phyloP scores from a whole-genome alignment of 2,329 filamentous ascomycete genomes.

The Fusarium sarcochroum region DNA sequence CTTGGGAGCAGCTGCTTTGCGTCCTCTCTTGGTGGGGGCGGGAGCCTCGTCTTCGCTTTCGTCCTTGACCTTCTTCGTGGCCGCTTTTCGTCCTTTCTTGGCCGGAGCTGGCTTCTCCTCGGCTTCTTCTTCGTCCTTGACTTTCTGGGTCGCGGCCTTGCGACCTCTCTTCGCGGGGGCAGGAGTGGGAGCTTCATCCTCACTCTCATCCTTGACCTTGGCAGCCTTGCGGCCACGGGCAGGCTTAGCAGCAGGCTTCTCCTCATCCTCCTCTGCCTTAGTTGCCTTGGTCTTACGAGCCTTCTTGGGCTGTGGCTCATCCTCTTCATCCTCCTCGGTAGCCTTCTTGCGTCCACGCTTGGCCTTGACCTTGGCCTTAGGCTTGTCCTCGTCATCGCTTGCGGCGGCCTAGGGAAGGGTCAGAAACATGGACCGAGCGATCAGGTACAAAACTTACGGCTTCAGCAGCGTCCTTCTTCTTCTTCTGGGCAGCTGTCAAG shows the following conservation, averaged over 20 bases:
- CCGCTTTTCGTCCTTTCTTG: conserved; percentile 34
- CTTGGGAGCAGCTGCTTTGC: conserved; percentile 29
- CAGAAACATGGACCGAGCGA: conserved; percentile 11
- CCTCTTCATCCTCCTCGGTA: conserved; percentile 53
- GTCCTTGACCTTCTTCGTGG: conserved; percentile 40
- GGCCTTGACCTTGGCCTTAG: conserved; percentile 52
- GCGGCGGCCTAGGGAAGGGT: conserved; percentile 47
- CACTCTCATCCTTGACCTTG: conserved; percentile 46
- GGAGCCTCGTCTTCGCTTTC: conserved; percentile 38
- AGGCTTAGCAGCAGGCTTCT: conserved; percentile 39
- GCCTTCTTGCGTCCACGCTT: conserved; percentile 56
- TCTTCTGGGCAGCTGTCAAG: conserved; percentile 55
- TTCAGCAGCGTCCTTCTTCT: conserved; percentile 52
- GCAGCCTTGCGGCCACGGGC: conserved; percentile 41
- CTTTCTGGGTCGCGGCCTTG: conserved; percentile 32
- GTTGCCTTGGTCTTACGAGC: conserved; percentile 50
- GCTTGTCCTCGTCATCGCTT: conserved; percentile 48
- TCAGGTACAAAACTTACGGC: conserved; percentile 32
- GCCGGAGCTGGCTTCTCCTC: conserved; percentile 33
- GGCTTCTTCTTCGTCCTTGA: conserved; percentile 31
- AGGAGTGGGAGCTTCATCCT: conserved; percentile 32
- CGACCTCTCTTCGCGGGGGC: conserved; percentile 51
- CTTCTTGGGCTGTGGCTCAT: conserved; percentile 55
- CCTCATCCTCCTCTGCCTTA: conserved; percentile 44
- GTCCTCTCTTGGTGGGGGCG: conserved; percentile 50